Evolutionary conservation across 306 rosid species (phyloP), one percentile per base, ranked within the genome.

Genomic region (Casuarina equisetifolia): DNA sequence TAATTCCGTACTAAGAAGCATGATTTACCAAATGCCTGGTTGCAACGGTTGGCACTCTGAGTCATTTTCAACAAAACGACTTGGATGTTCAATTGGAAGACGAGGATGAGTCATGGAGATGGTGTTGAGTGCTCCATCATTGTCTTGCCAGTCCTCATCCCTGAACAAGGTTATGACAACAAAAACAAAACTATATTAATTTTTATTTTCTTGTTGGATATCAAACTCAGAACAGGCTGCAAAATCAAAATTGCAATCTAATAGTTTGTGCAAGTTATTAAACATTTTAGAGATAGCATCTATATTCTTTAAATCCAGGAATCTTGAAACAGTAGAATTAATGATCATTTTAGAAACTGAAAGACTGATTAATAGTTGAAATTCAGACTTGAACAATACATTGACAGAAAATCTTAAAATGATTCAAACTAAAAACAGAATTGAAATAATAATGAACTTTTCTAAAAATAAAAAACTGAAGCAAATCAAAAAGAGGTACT

Each of bases 141-240:
- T 96, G 82, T 91, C 97, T 75, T 85, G 90, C 99, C 99, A 96
- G 78, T 92, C 98, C 86, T 91, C 98, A 82, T 96, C 99, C 86
- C 97, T 95, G 88, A 86, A 87, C 57, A 75, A 16, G 13, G 7
- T 36, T 8, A 66, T 66, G 17, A 77, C 58, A 78, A 9, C 68
- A 61, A 36, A 13, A 67, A 67, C 35, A 42, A 25, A 36, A 13
- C 12, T 12, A 35, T 9, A 39, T 36, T 38, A 66, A 19, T 58
- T 58, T 52, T 17, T 36, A 12, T 61, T 11, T 32, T 4, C 36
- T 36, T 67, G 40, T 13, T 19, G n/a, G 16, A 40, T n/a, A 66
- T 66, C 6, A 66, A 40, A 15, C 7, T 66, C 71, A 17, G 71
- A 15, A 67, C 71, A 3, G 4, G 71, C 71, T 67, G 15, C 50